A percentile compares a stretch with the other conserved stretches of the same genome.
Evolutionary conservation across 768 basidiomycete genomes (phyloP).

Genomic region (Kwoniella mangroviensis): DNA sequence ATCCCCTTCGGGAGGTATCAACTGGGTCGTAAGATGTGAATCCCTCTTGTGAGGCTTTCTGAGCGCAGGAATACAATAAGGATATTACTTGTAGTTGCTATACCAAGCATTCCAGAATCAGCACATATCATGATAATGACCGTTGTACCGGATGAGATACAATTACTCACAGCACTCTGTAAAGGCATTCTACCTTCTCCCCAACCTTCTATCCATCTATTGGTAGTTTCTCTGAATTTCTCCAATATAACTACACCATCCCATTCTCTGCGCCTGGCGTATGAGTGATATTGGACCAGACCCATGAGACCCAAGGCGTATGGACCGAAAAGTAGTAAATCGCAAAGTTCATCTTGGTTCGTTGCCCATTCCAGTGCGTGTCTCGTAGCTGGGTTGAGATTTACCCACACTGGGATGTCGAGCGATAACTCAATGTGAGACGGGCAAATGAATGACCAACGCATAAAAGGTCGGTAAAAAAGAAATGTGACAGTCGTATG

Average conservation of each 20-base stretch:
- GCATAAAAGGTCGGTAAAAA: conserved; percentile 32
- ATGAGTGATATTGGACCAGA: conserved; percentile 30
- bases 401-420: conserved; percentile 22
- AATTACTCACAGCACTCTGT: conserved; percentile 13
- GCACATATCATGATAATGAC: neutral
- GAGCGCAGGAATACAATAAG: conserved; percentile 13
- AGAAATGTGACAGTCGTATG: conserved; percentile 19
- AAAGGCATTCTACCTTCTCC: conserved; percentile 22
- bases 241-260: conserved; percentile 30
- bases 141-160: neutral
- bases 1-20: conserved; percentile 7
- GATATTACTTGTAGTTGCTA: conserved; percentile 23
- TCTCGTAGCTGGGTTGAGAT: conserved; percentile 16
- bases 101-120: neutral
- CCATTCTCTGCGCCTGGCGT: conserved; percentile 27
- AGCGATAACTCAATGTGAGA: conserved; percentile 22
- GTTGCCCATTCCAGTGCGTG: conserved; percentile 29
- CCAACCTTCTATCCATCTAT: conserved; percentile 20
- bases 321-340: conserved; percentile 18
- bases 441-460: conserved; percentile 32
- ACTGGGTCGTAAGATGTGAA: conserved; percentile 21
- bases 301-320: conserved; percentile 24
- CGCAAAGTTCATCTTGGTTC: conserved; percentile 29
- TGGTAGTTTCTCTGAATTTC: conserved; percentile 16
- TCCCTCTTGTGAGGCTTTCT: conserved; percentile 10